Evolutionary conservation across 2,329 filamentous ascomycete species (phyloP).

Genomic region (Diaporthe longicolla): DNA sequence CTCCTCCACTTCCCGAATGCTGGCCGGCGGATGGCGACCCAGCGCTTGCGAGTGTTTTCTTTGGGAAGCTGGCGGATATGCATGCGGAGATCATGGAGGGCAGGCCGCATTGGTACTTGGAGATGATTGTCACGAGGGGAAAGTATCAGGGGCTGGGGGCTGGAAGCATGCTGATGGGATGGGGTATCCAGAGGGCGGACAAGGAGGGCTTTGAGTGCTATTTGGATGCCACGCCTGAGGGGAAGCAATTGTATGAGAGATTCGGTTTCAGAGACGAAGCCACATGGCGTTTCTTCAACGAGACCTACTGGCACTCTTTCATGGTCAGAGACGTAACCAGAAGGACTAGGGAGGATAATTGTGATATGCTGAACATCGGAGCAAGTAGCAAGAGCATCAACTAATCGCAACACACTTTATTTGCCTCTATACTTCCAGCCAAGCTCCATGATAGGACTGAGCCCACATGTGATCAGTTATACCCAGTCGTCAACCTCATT

Average conservation of each 20-base stretch:
- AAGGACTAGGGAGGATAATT: no score
- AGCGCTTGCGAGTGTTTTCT: conserved; percentile 56
- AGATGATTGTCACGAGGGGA: conserved; percentile 60
- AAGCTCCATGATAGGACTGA: no score
- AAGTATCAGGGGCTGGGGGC: conserved; percentile 62
- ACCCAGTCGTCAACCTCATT: background rate
- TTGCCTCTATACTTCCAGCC: no score
- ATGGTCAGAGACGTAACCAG: conserved; percentile 51
- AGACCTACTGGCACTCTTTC: conserved; percentile 52
- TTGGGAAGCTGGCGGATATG: conserved; percentile 53
- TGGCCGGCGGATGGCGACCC: conserved; percentile 59
- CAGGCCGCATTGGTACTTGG: conserved; percentile 64
- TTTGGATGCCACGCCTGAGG: conserved; percentile 65
- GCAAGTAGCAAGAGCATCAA: no score
- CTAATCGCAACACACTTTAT: no score
- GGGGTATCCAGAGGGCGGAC: conserved; percentile 63
- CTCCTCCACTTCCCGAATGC: conserved; percentile 48
- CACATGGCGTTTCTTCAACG: conserved; percentile 53
- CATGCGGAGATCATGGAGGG: conserved; percentile 56
- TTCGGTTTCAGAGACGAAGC: conserved; percentile 60
- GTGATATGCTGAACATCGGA: no score
- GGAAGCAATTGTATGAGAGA: conserved; percentile 62
- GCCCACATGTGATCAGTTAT: no score
- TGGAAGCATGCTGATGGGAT: conserved; percentile 59
- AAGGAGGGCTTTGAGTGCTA: conserved; percentile 59